Base-by-base conservation (phyloP, 2,329 filamentous ascomycete species). In the Xylaria sp. region DNA sequence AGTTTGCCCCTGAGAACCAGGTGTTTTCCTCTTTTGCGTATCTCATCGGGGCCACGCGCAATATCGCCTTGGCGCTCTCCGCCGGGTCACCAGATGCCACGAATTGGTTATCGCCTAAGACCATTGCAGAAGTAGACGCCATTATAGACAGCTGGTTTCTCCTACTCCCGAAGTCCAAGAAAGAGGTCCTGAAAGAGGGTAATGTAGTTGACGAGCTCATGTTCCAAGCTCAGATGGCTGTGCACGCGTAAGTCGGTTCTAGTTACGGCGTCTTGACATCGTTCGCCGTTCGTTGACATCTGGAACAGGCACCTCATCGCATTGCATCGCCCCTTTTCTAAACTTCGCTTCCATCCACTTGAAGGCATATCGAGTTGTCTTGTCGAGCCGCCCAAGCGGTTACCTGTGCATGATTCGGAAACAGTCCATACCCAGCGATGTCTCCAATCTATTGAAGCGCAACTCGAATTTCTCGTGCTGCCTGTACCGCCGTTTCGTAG, bases 221-320 rank as follows among this genome's bases (percentile, higher is more conserved):
- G 62, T 65, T 65, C 44, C 62, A 65, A 47, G 63, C 63, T n/a
- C 59, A 65, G 13, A 63, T 65, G 59, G 63, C 63, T 16, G 57
- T 65, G 6, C 62, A 65, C 19, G 63, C 63, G 59, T 65, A 53
- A 63, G 63, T 61, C 19, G 8, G 13, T 19, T 11, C 11, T 2
- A 46, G 30, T 4, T 8, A 34, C 34, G 18, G 3, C 10, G 30
- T 2, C 16, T 34, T 52, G n/a, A 10, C n/a, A 11, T n/a, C 13
- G n/a, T 44, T 50, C 3, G 9, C 57, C 23, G 5, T 30, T 30
- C 23, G 4, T 5, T 62, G 37, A 62, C n/a, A 19, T 30, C 47
- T 5, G 9, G 19, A 16, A 1, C 18, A 65, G 63, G 2, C 61
- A 61, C 10, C 59, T 62, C 2, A 64, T 64, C 42, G 62, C 62